A percentile compares a stretch with the other conserved stretches of the same genome.
Conservation (phyloP, 2,329 filamentous ascomycete genomes). For the Venturia pyrina region DNA sequence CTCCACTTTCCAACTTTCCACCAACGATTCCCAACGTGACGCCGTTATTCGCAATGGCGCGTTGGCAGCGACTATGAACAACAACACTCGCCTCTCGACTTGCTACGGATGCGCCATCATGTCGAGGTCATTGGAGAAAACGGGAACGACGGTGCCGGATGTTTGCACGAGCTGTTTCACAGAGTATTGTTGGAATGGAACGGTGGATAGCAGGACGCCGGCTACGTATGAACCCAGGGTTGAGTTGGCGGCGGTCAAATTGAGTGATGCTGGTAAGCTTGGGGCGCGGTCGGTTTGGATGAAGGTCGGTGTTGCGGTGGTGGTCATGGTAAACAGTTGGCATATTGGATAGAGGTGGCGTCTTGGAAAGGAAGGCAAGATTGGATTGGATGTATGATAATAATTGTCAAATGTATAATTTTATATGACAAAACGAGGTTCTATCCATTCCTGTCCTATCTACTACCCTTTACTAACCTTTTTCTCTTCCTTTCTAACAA, state of each 20-base stretch:
- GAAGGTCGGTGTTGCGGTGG: background rate
- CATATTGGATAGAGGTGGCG: background rate
- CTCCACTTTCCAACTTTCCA: slow-evolving; percentile 61
- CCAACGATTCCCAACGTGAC: slow-evolving; percentile 58
- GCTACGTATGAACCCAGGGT: background rate
- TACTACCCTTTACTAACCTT: too few species aligned
- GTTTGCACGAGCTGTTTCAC: slow-evolving; percentile 69
- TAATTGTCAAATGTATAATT: too few species aligned
- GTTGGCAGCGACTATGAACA: slow-evolving; percentile 72
- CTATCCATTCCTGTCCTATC: too few species aligned
- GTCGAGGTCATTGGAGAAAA: slow-evolving; percentile 64
- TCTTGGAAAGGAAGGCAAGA: background rate
- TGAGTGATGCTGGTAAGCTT: background rate
- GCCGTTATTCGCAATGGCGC: slow-evolving; percentile 80
- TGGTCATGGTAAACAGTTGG: background rate
- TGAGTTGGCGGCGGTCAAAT: background rate
- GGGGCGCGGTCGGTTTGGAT: background rate
- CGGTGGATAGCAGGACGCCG: slow-evolving; percentile 29
- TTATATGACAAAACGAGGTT: too few species aligned
- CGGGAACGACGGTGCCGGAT: slow-evolving; percentile 57
- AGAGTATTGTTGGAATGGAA: slow-evolving; percentile 92
- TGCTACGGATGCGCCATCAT: slow-evolving; percentile 87
- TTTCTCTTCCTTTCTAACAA: too few species aligned
- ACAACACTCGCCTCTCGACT: slow-evolving; percentile 69
- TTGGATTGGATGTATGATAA: background rate